A percentile compares a stretch with the other conserved stretches of the same genome.
phyloP scores from a whole-genome alignment of 352 stramenopile species.

The Globisporangium perplexum region DNA sequence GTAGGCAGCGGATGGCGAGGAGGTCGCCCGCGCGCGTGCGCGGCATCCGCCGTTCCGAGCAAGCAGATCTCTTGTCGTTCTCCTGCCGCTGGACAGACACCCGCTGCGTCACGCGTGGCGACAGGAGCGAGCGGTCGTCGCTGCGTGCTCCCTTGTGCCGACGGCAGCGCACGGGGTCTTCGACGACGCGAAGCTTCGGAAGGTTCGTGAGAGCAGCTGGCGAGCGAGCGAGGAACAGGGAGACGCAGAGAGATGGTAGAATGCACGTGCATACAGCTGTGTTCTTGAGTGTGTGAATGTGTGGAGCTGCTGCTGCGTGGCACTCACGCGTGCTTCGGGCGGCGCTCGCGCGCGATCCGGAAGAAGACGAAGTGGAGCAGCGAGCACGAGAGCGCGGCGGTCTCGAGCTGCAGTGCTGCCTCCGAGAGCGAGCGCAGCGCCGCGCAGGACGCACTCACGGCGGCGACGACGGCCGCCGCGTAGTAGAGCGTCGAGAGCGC shows the following conservation, averaged over 20 bases:
- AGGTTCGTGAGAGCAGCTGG: background rate
- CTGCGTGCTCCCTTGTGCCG: background rate
- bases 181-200: background rate
- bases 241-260: background rate
- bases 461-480: conserved; percentile 22
- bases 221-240: background rate
- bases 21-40: no score
- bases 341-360: conserved; percentile 7
- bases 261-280: background rate
- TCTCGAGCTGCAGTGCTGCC: conserved; percentile 40
- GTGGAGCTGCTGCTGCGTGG: background rate
- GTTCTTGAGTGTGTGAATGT: background rate
- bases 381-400: conserved; percentile 26
- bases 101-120: background rate
- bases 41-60: background rate
- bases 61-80: background rate
- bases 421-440: conserved; percentile 46
- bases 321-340: background rate
- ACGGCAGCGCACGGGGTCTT: background rate
- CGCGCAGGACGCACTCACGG: conserved; percentile 27
- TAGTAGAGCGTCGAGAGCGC: conserved; percentile 56
- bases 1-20: conserved; percentile 11
- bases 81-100: background rate
- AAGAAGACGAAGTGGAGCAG: conserved; percentile 45
- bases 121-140: background rate